phyloP scores from a whole-genome alignment of 129 eudicot species.

The Lactuca saligna region DNA sequence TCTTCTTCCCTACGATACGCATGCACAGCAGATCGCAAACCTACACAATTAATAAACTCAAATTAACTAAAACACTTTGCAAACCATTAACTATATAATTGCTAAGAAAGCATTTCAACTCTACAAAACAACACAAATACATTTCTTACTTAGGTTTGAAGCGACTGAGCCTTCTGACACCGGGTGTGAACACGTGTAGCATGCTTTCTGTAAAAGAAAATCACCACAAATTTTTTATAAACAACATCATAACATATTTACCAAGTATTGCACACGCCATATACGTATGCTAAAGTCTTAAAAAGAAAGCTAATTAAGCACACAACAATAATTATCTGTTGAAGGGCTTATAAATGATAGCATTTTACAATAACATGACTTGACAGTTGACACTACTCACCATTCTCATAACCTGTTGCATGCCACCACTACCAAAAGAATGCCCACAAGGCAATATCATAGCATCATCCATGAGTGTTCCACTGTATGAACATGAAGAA shows the following conservation, averaged over 20 bases:
- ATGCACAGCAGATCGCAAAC: conserved; percentile 67
- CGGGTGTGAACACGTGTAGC: conserved; percentile 82
- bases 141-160: conserved; percentile 77
- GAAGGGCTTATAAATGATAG: neutral
- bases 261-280: neutral
- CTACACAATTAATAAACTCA: conserved; percentile 31
- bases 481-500: conserved; percentile 54
- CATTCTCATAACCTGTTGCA: conserved; percentile 70
- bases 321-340: neutral
- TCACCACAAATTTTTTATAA: neutral
- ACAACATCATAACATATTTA: neutral
- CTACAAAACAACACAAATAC: neutral
- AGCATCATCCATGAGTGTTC: conserved; percentile 94
- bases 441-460: conserved; percentile 97
- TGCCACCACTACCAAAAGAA: conserved; percentile 80
- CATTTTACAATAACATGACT: neutral
- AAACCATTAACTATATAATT: too few species aligned
- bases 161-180: conserved; percentile 68
- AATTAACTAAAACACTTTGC: too few species aligned
- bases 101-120: neutral
- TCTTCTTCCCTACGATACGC: conserved; percentile 81
- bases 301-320: conserved; percentile 8
- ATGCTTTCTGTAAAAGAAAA: conserved; percentile 59
- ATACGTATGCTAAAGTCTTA: conserved; percentile 1
- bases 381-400: conserved; percentile 42